Evolutionary conservation across 192 early-diverging fungal species (phyloP), one percentile per base, ranked within the genome.

Genomic region (Jimgerdemannia lactiflua): DNA sequence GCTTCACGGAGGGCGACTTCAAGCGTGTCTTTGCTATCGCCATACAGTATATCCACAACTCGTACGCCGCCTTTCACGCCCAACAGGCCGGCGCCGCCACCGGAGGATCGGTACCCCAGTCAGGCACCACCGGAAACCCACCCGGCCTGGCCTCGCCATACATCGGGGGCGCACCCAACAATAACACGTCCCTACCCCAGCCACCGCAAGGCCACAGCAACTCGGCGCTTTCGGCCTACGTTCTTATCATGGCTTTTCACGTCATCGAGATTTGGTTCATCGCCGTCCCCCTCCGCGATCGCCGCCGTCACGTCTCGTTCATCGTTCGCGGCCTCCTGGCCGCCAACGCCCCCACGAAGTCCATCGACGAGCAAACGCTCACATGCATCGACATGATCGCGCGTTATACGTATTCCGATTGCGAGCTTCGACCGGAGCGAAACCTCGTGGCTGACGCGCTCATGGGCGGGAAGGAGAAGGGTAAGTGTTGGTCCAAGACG

Each of bases 331-430:
- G 91, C 43, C 86, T 96, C 10, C 78, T 93, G 44, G 82, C 85
- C 76, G 86, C 90, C 11, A 94, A 94, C 67, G 86, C 81, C 42
- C 70, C 79, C 64, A 75, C 85, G 42, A 77, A 82, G 66, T 74
- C 81, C 42, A 67, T 92, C 80, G 96, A 98, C 78, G 97, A 98
- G 79, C 91, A 92, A 63, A 94, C 94, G 43, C 95, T 95, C 73
- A 92, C 97, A 63, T 95, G 96, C 69, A 84, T 99, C 81, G 98
- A 99, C 75, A 94, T 98, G 93, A 84, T 99, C 39, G 83, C 95
- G 39, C 91, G 95, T 44, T 94, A 95, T 82, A 87, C 93, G 41
- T 96, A 87, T 81, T 89, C 90, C 10, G 92, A 94, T 76, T 89
- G 86, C 68, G 84, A 80, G 42, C 89, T 90, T 7, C 91, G 89